These are phyloP conservation scores for Auricularia cornea DNA, from an alignment of 768 basidiomycete genomes.

Conservation along the genomic window DNA sequence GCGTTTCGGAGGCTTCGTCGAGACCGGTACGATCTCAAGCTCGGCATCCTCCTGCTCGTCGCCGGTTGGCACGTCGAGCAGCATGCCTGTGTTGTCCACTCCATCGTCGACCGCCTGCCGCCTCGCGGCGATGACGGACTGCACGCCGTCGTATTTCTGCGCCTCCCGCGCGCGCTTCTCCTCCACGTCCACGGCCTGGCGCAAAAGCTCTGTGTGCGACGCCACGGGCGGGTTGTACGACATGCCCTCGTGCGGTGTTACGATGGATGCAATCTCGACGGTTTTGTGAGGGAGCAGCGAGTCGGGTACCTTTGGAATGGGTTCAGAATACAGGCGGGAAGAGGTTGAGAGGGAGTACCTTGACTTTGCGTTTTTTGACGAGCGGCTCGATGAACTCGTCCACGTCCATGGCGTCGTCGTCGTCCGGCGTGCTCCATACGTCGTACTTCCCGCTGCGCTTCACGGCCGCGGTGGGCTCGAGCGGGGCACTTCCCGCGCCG, in stretches of 20 bases:
- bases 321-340: not conserved
- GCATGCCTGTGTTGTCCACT: slow-evolving; percentile 51
- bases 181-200: slow-evolving; percentile 59
- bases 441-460: slow-evolving; percentile 19
- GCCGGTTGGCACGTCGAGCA: slow-evolving; percentile 37
- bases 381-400: slow-evolving; percentile 18
- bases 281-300: slow-evolving; percentile 36
- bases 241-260: slow-evolving; percentile 68
- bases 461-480: slow-evolving; percentile 15
- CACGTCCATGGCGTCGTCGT: slow-evolving; percentile 57
- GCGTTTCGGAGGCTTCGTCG: slow-evolving; percentile 18
- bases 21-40: not conserved
- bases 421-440: slow-evolving; percentile 52
- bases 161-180: slow-evolving; percentile 45
- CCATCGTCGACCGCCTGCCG: slow-evolving; percentile 24
- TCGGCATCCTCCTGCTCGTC: slow-evolving; percentile 17
- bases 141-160: slow-evolving; percentile 43
- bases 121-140: slow-evolving; percentile 48
- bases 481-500: slow-evolving; percentile 29
- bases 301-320: slow-evolving; percentile 40
- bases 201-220: slow-evolving; percentile 63
- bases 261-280: slow-evolving; percentile 59
- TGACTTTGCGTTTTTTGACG: slow-evolving; percentile 36
- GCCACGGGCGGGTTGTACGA: slow-evolving; percentile 83
- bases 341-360: slow-evolving; percentile 33